Evolutionary conservation across 192 early-diverging fungal species (phyloP), one percentile per base, ranked within the genome.

Genomic region (Coemansia javaensis): DNA sequence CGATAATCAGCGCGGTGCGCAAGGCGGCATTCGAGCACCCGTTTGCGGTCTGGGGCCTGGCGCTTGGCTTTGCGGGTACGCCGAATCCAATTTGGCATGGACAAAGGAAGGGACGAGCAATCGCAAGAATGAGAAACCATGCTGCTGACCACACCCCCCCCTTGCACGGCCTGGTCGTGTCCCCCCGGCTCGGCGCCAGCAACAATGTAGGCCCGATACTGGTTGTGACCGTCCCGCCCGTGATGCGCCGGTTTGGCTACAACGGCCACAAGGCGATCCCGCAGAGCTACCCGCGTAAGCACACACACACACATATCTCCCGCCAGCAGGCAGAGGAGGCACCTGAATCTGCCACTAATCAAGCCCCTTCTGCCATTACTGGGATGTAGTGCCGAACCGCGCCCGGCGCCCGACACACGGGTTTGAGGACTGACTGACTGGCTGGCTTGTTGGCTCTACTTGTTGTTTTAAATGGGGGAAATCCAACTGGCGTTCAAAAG

Each of bases 31-130:
- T 61, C 33, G 50, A 57, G 21, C 40, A 65, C 28, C 69, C 69
- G 22, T 73, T 73, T 52, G 69, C 69, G 4, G 41, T 65, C 17
- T 73, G 69, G 69, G 69, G 69, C 7, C 15, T 73, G 21, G 69
- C 35, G 10, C 69, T 73, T n/a, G 69, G 69, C 3, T 65, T 73
- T 25, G 27, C 51, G 25, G 63, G 63, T 58, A 66, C 37, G 54
- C 35, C 25, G 14, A 13, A 30, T 27, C 9, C 23, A 25, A 28
- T 16, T 13, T 23, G n/a, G n/a, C n/a, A n/a, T n/a, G n/a, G n/a
- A n/a, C n/a, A n/a, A n/a, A n/a, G n/a, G n/a, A n/a, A n/a, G n/a
- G n/a, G n/a, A n/a, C n/a, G n/a, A n/a, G n/a, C n/a, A n/a, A n/a
- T n/a, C n/a, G n/a, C n/a, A n/a, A n/a, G n/a, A n/a, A n/a, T n/a